Evolutionary conservation across 176 grass and related monocot genomes (phyloP), one percentile per base, ranked within the genome.

Genomic region (Ampelocalamus luodianensis): DNA sequence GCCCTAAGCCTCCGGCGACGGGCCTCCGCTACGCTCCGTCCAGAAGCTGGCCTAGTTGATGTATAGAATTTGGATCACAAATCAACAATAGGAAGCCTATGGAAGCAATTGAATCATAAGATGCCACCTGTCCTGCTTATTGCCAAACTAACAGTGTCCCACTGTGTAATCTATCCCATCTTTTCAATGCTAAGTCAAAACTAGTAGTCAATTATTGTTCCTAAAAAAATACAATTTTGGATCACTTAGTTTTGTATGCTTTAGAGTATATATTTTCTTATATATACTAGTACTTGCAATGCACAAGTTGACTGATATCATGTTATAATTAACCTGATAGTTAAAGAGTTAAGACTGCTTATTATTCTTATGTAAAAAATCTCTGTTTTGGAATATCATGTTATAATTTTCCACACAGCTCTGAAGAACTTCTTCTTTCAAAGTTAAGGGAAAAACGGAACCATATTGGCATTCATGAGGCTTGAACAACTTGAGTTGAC

Each of bases 401-500:
- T 10, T 10, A 48, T 13, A 71, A 8, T 39, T 32, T 1, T 46
- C 23, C 32, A 51, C 58, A 83, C 34, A 74, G 27, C 60, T 53
- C 23, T 43, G 63, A 53, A 10, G 6, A 46, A 40, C 46, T 15
- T 22, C 1, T 61, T 32, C 79, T 89, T 82, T 67, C 72, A 40
- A 78, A 65, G 78, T 72, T 56, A 16, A 58, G 79, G 48, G 0
- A 82, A 90, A 83, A 23, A 10, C 43, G 10, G 37, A 49, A 0
- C 64, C 22, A 29, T 45, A 18, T 69, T 68, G 65, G 27, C 54
- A 79, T 66, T 67, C 48, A 69, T 81, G 9, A 29, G 22, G 79
- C 36, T 4, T 56, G 73, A 73, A 59, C 56, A 70, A 87, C 39
- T 78, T 46, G 59, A 83, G 74, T 74, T 87, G 84, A 87, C 79